These are phyloP conservation scores for Colletotrichum noveboracense DNA, from an alignment of 2,329 filamentous ascomycete genomes.

Conservation along the genomic window DNA sequence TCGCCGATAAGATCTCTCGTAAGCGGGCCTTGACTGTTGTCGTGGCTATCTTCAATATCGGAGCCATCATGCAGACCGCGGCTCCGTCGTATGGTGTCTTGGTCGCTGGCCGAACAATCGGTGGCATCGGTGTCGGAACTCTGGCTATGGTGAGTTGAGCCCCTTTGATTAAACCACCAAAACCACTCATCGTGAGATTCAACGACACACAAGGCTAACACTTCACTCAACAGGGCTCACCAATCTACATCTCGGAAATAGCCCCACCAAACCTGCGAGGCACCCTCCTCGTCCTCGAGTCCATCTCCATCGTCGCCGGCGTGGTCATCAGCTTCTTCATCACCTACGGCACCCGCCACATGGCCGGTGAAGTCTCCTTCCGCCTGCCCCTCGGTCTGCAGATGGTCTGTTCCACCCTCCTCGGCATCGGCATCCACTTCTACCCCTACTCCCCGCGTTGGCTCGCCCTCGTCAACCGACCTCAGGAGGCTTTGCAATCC, in stretches of 20 bases:
- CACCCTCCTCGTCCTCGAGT: constrained; percentile 52
- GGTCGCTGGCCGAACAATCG: constrained; percentile 32
- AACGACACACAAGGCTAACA: background rate
- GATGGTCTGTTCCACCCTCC: constrained; percentile 42
- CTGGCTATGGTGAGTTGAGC: constrained; percentile 27
- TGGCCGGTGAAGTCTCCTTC: constrained; percentile 45
- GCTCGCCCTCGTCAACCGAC: constrained; percentile 42
- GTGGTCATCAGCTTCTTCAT: constrained; percentile 60
- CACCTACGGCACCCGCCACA: constrained; percentile 54
- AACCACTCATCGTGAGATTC: background rate
- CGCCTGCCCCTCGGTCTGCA: constrained; percentile 54
- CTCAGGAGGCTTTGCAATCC: constrained; percentile 41
- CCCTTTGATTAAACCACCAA: accelerated
- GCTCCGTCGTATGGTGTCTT: constrained; percentile 29
- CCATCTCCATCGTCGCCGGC: constrained; percentile 56
- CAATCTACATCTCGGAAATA: constrained; percentile 37
- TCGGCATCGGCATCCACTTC: constrained; percentile 46
- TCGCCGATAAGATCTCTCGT: constrained; percentile 46
- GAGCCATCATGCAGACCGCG: constrained; percentile 43
- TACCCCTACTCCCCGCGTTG: constrained; percentile 52
- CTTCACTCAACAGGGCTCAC: constrained; percentile 23
- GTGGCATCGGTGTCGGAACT: constrained; percentile 35
- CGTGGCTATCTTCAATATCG: constrained; percentile 43
- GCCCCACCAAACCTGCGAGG: constrained; percentile 43
- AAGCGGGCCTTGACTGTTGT: constrained; percentile 46